Evolutionary conservation across 2,329 filamentous ascomycete species (phyloP).

Genomic region (Dactylellina drechsleri): DNA sequence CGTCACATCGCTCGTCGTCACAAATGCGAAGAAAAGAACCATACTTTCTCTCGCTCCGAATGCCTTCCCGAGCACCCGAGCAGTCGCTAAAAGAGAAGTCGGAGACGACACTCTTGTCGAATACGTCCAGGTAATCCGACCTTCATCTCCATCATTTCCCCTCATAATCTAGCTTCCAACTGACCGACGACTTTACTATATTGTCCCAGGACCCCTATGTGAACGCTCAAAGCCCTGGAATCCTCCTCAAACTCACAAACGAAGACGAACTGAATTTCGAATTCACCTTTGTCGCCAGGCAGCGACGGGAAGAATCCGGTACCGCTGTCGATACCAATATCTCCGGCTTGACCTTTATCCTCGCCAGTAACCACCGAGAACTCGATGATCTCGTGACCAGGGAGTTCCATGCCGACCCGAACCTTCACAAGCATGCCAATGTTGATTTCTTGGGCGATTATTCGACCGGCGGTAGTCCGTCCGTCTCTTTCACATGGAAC

Average conservation of each 20-base stretch:
- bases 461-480: conserved; percentile 80
- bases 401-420: conserved; percentile 96
- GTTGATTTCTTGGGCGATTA: conserved; percentile 95
- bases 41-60: conserved; percentile 84
- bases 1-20: conserved; percentile 83
- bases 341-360: conserved; percentile 89
- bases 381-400: conserved; percentile 92
- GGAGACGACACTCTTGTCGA: conserved; percentile 83
- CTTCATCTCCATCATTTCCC: neutral
- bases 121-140: conserved; percentile 80
- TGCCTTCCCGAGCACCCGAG: conserved; percentile 82
- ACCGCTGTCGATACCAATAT: conserved; percentile 76
- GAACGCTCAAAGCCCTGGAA: conserved; percentile 70
- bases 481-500: conserved; percentile 90
- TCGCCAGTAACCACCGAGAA: conserved; percentile 84
- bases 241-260: conserved; percentile 86
- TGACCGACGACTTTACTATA: conserved; percentile 2
- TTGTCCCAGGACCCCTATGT: conserved; percentile 77
- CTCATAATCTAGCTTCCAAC: too few relatives aligned
- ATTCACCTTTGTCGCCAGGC: conserved; percentile 85
- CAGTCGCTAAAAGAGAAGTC: conserved; percentile 75
- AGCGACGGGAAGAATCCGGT: conserved; percentile 63
- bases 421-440: conserved; percentile 95
- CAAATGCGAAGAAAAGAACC: conserved; percentile 79
- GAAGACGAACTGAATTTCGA: conserved; percentile 93